Conservation (phyloP, 805 yeast genomes). For the Wickerhamiella spandovensis region DNA sequence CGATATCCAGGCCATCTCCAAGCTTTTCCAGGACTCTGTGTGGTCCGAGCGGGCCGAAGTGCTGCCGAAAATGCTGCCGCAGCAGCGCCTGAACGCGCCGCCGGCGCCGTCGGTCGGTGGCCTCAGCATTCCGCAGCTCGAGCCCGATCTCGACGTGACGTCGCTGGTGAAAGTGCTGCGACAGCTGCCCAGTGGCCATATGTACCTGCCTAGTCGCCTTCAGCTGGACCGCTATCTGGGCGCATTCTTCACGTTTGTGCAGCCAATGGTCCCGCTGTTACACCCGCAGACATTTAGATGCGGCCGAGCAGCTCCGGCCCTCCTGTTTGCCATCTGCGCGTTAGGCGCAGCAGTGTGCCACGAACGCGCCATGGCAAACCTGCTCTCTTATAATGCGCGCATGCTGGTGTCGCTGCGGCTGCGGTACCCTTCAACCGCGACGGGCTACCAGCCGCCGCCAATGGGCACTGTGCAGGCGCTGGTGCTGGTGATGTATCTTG, state of each 20-base stretch:
- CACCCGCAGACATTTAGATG: conserved; percentile 24
- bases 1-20: not conserved
- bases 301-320: conserved; percentile 19
- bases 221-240: conserved; percentile 23
- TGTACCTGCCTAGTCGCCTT: conserved; percentile 11
- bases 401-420: conserved; percentile 14
- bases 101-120: not conserved
- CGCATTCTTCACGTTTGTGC: conserved; percentile 23
- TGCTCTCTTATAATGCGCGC: conserved; percentile 15
- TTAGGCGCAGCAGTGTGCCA: conserved; percentile 23
- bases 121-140: conserved; percentile 3
- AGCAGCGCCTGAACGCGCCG: not conserved
- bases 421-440: not conserved
- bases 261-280: conserved; percentile 24
- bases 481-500: not conserved
- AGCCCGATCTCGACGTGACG: conserved; percentile 4
- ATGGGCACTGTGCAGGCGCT: not conserved
- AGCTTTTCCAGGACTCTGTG: not conserved
- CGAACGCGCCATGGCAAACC: conserved; percentile 17
- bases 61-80: not conserved
- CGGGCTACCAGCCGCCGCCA: not conserved
- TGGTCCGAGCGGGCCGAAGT: conserved; percentile 1
- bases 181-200: not conserved
- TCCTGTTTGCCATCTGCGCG: conserved; percentile 23
- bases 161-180: conserved; percentile 6